Base-by-base conservation (phyloP, 208 protist species). In the Leishmania tarentolae region DNA sequence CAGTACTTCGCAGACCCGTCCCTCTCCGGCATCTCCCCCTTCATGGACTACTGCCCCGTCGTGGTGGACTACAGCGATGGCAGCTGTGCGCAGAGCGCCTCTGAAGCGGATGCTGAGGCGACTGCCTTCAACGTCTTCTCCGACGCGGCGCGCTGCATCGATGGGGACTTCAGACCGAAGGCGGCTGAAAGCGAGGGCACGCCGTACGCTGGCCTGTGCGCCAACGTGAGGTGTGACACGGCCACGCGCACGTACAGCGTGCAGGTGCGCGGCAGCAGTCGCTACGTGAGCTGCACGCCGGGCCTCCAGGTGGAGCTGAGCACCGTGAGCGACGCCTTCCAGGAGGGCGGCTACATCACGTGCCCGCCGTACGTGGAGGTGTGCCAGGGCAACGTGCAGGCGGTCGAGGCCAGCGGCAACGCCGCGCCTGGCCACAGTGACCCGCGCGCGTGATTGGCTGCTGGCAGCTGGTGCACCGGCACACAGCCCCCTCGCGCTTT, bases 291-390 rank as follows among this genome's bases (percentile, higher is more conserved):
- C 28, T 75, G 71, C 71, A 75, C 44, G 11, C 71, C 71, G 6
- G 44, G 44, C 31, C 3, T 59, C 3, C 19, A 31, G 0, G 47
- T 75, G 0, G 8, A 24, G 5, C 15, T 75, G 46, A 31, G 8
- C 28, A 42, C 3, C 15, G 3, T 59, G 6, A 75, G 47, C 50
- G 11, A 1, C 11, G 11, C 44, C 44, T 75, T 75, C 44, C 17
- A 37, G 47, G 4, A 19, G 0, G 71, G 71, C 24, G 15, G 71
- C 47, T 75, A 75, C 71, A 40, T 75, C 17, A 59, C 4, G 6
- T 74, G 69, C 46, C 44, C 69, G 40, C 37, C 69, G 40, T 74
- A 74, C 69, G 44, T 74, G 7, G 69, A 74, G 46, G 69, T 57
- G 44, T 74, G 69, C 46, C 69, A 74, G 46, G 46, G 4, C 46